A percentile compares a stretch with the other conserved stretches of the same genome.
These are phyloP conservation scores for Codiaeum variegatum DNA, from an alignment of 441 rosid species.

Conservation along the genomic window DNA sequence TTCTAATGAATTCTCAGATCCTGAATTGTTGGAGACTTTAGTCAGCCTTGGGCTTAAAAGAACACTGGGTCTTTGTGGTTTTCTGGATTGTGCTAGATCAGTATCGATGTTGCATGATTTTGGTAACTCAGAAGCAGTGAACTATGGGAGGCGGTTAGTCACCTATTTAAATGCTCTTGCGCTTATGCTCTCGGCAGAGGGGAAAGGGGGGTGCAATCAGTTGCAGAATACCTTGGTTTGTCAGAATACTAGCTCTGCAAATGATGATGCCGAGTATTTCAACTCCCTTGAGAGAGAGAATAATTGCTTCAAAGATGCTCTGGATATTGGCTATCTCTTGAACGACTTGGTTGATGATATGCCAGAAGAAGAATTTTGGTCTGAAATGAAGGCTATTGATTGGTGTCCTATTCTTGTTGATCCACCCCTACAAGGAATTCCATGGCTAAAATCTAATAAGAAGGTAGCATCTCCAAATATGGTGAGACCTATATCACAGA, in stretches of 20 bases:
- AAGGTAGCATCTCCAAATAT: conserved; percentile 66
- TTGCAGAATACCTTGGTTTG: conserved; percentile 28
- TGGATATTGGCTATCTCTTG: conserved; percentile 43
- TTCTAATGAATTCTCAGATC: conserved; percentile 67
- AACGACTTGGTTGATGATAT: conserved; percentile 48
- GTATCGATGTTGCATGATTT: conserved; percentile 63
- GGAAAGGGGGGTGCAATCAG: conserved; percentile 39
- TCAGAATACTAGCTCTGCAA: conserved; percentile 23
- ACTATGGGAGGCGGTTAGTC: conserved; percentile 61
- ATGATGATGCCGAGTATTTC: conserved; percentile 26
- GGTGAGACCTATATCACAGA: conserved; percentile 89
- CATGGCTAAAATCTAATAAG: conserved; percentile 71
- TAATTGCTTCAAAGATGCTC: conserved; percentile 33
- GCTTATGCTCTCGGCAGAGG: conserved; percentile 41
- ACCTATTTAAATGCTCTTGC: conserved; percentile 62
- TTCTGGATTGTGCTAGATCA: conserved; percentile 88
- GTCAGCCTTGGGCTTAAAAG: conserved; percentile 75
- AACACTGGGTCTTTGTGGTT: conserved; percentile 60
- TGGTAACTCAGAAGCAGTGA: conserved; percentile 50
- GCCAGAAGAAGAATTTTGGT: conserved; percentile 84
- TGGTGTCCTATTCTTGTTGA: conserved; percentile 84
- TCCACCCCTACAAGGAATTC: conserved; percentile 76
- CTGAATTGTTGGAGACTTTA: conserved; percentile 71
- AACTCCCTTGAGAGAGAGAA: conserved; percentile 36
- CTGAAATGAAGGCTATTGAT: conserved; percentile 65